A percentile compares a stretch with the other conserved stretches of the same genome.
Evolutionary conservation across 805 yeast genomes (phyloP).

Genomic region (Candida sakaeoensis): DNA sequence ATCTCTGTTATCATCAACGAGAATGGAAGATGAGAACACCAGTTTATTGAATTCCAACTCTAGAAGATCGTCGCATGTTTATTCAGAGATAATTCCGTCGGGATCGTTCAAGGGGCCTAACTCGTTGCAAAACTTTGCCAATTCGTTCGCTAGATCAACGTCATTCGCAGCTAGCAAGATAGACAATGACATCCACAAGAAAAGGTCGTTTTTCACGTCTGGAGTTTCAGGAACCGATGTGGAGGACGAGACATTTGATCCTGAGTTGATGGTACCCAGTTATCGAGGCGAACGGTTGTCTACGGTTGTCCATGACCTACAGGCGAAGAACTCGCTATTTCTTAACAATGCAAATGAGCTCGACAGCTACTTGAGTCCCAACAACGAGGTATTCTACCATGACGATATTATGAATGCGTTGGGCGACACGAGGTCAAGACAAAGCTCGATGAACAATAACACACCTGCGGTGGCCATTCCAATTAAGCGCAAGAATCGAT

Average conservation of each 20-base stretch:
- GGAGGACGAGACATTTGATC: slow-evolving; percentile 67
- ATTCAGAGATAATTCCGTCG: slow-evolving; percentile 27
- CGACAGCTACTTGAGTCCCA: slow-evolving; percentile 10
- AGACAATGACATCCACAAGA: slow-evolving; percentile 53
- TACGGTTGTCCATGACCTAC: slow-evolving; percentile 44
- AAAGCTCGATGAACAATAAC: slow-evolving; percentile 21
- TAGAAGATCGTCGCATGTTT: slow-evolving; percentile 16
- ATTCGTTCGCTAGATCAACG: slow-evolving; percentile 76
- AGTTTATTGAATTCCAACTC: slow-evolving; percentile 9
- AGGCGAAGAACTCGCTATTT: slow-evolving; percentile 15
- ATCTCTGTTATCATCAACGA: not conserved
- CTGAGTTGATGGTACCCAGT: slow-evolving; percentile 64
- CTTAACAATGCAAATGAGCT: slow-evolving; percentile 12
- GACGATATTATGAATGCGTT: slow-evolving; percentile 30
- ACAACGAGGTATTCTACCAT: slow-evolving; percentile 37
- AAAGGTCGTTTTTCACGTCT: slow-evolving; percentile 55
- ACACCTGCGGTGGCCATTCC: slow-evolving; percentile 16
- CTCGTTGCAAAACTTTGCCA: slow-evolving; percentile 74
- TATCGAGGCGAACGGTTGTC: slow-evolving; percentile 62
- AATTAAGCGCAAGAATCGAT: slow-evolving; percentile 21
- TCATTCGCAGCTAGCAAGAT: slow-evolving; percentile 49
- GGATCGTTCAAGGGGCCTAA: slow-evolving; percentile 64
- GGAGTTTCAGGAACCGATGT: slow-evolving; percentile 27
- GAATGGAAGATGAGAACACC: slow-evolving; percentile 2
- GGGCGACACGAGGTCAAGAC: slow-evolving; percentile 25